These are phyloP conservation scores for Lodderomyces jiufengensis DNA, from an alignment of 1,139 yeast genomes.

Conservation along the genomic window DNA sequence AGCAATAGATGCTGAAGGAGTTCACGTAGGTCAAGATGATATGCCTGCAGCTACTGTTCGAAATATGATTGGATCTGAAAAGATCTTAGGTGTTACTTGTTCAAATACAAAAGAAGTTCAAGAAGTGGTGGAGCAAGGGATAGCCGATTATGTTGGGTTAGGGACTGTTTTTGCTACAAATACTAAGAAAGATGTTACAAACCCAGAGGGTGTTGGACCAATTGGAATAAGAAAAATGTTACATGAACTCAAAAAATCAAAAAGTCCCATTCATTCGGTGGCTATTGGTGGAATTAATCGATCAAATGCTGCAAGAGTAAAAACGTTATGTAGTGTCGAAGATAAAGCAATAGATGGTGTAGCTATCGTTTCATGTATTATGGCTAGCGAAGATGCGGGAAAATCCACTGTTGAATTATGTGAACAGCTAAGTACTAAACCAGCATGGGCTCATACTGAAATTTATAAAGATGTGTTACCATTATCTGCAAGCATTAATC, in stretches of 20 bases:
- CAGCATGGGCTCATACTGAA: neutral
- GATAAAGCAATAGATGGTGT: slow-evolving; percentile 65
- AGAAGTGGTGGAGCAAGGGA: slow-evolving; percentile 48
- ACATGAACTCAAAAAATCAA: slow-evolving; percentile 14
- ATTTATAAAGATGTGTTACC: neutral
- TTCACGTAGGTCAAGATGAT: slow-evolving; percentile 93
- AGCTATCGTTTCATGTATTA: slow-evolving; percentile 83
- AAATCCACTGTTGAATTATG: slow-evolving; percentile 43
- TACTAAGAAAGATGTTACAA: slow-evolving; percentile 57
- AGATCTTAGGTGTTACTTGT: slow-evolving; percentile 80
- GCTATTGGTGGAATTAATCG: slow-evolving; percentile 87
- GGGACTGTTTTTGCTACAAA: slow-evolving; percentile 77
- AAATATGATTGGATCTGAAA: slow-evolving; percentile 62
- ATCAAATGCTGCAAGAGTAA: slow-evolving; percentile 54
- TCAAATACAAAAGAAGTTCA: slow-evolving; percentile 56
- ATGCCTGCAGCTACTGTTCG: slow-evolving; percentile 66
- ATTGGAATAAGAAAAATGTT: slow-evolving; percentile 60
- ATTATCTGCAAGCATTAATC: neutral
- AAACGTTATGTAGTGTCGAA: slow-evolving; percentile 46
- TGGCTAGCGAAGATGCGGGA: slow-evolving; percentile 63
- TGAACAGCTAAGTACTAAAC: neutral
- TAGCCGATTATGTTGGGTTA: slow-evolving; percentile 81
- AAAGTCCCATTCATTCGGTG: slow-evolving; percentile 49
- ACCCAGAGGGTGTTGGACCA: slow-evolving; percentile 54
- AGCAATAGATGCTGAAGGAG: slow-evolving; percentile 88